Evolutionary conservation across 1,284 basidiomycete species (phyloP), one percentile per base, ranked within the genome.

Genomic region (Prillingera fragicola): DNA sequence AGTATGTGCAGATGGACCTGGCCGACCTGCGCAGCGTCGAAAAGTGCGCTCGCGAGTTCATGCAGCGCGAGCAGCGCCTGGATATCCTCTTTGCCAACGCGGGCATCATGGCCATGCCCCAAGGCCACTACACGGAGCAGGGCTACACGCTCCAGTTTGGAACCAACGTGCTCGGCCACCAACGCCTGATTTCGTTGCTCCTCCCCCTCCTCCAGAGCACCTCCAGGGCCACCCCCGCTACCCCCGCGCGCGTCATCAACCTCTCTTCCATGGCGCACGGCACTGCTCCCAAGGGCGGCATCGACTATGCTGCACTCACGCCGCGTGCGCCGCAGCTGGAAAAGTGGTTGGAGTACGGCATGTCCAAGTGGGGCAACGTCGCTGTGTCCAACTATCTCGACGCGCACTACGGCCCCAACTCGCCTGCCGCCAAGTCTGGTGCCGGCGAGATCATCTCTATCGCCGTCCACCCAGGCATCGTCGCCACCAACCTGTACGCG

Each of bases 131-230:
- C 28, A 81, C 80, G 0, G 62, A 65, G n/a, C 75, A 83, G 42
- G 78, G 78, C 4, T 76, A 75, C 50, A 77, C 79, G 35, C 55
- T 80, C 7, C 79, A 80, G 52, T 80, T 79, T 42, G 81, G 80
- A 1, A 80, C 78, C 8, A 83, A 82, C 57, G 66, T 66, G 33
- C 60, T 81, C 19, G 76, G 75, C 54, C 60, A 59, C 63, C 77
- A 74, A 53, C 74, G 74, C 39, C 69, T 81, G 33, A 78, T 78
- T 13, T 65, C 69, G 21, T 65, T 74, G 9, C 74, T 82, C 37
- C 58, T 81, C 9, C 78, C 80, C 1, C 57, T 70, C 1, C 72
- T 82, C 8, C 56, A 75, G 14, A 69, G 14, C 59, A 72, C 46
- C 26, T 43, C 43, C 10, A 29, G 9, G 3, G 19, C 31, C n/a